Evolutionary conservation across 306 rosid species (phyloP), one percentile per base, ranked within the genome.

Genomic region (Vigna trinervia): DNA sequence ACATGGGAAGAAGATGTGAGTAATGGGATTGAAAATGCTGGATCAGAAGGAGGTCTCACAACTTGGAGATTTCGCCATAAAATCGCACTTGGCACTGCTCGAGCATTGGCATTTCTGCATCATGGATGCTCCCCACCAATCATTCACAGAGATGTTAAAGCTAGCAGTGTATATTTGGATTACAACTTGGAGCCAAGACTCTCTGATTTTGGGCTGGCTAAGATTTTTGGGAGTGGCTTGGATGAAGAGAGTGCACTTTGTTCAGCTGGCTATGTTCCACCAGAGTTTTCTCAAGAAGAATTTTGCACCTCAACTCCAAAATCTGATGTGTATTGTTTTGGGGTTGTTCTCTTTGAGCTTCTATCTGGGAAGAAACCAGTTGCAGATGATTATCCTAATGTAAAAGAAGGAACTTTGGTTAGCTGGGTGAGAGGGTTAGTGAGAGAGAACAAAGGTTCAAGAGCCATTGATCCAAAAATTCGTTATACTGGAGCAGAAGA

Each of bases 101-200:
- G 98, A 71, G 96, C 98, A 45, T 70, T 93, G 34, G 98, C 96
- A 14, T 93, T 91, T 88, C 89, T 93, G 51, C 98, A 93, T 73
- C 96, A 93, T 72, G 96, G 98, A 26, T 93, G 98, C 83, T 93
- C 92, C 15, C 98, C 98, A 54, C 90, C 98, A 14, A 93, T 93
- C 62, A 91, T 89, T 23, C 98, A 93, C 38, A 85, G 93, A 78
- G 98, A 86, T 66, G 90, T 91, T 30, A 93, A 90, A 63, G 98
- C 94, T 54, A 93, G 96, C 82, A 93, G 96, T 62, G 94, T 93
- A 36, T 93, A 90, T 76, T 87, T 93, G 78, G 98, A 93, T 10
- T 86, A 86, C 64, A 84, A 90, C 81, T 85, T 93, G 61, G 98
- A 93, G 80, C 96, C 98, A 4, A 87, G 98, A 36, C 68, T 93